Evolutionary conservation across 306 rosid species (phyloP).

Genomic region (Rosa persica): DNA sequence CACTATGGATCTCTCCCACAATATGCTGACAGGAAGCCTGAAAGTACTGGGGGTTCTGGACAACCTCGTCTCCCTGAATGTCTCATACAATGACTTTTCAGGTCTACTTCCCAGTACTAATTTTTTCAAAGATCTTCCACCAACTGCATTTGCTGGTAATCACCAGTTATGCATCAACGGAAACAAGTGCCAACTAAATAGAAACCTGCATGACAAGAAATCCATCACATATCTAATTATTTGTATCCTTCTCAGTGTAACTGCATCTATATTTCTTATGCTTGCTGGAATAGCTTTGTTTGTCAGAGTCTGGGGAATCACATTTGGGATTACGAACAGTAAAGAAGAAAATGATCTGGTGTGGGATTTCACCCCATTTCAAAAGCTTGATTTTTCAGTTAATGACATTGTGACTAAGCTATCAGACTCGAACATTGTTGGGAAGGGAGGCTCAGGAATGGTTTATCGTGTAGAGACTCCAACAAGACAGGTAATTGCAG

Average conservation of each 20-base stretch:
- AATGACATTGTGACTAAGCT: constrained; percentile 61
- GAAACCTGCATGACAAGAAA: constrained; percentile 38
- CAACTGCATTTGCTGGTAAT: constrained; percentile 64
- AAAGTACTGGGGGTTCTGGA: constrained; percentile 54
- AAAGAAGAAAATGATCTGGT: constrained; percentile 53
- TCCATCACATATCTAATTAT: constrained; percentile 48
- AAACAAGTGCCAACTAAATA: constrained; percentile 41
- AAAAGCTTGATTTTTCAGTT: constrained; percentile 74
- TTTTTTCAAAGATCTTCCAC: constrained; percentile 68
- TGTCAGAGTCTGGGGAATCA: constrained; percentile 46
- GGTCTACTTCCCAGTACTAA: constrained; percentile 79
- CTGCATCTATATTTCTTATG: constrained; percentile 49
- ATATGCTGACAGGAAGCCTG: constrained; percentile 70
- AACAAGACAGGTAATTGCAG: constrained; percentile 71
- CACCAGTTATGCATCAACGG: constrained; percentile 62
- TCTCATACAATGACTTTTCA: constrained; percentile 75
- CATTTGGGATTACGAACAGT: constrained; percentile 32
- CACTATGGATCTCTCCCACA: constrained; percentile 83
- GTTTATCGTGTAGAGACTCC: constrained; percentile 96
- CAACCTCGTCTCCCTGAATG: constrained; percentile 79
- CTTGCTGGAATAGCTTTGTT: constrained; percentile 56
- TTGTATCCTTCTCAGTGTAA: constrained; percentile 60
- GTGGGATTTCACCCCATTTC: constrained; percentile 94
- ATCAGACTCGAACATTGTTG: constrained; percentile 75
- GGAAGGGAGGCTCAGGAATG: constrained; percentile 86